A percentile compares a stretch with the other conserved stretches of the same genome.
Evolutionary conservation across 1,139 yeast genomes (phyloP).

Genomic region (Dujonia santamariae): DNA sequence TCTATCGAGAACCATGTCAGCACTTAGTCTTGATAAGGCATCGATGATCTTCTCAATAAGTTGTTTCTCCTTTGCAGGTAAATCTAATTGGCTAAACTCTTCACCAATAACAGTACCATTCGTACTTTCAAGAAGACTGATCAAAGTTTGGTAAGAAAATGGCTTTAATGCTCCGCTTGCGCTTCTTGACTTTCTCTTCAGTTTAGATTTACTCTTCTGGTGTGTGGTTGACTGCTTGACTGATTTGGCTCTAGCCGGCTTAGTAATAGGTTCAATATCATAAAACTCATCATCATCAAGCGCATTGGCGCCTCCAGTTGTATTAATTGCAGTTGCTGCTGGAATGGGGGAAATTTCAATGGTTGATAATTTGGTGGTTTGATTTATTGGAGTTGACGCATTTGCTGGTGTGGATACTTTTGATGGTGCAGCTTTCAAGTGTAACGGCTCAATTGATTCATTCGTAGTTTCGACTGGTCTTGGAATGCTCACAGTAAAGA

Average conservation of each 20-base stretch:
- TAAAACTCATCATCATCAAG: slow-evolving; percentile 31
- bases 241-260: slow-evolving; percentile 33
- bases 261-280: slow-evolving; percentile 37
- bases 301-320: too few relatives aligned
- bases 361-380: too few relatives aligned
- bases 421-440: too few relatives aligned
- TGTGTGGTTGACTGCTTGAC: slow-evolving; percentile 30
- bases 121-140: slow-evolving; percentile 57
- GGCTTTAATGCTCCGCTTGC: slow-evolving; percentile 35
- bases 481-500: neutral
- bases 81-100: slow-evolving; percentile 70
- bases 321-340: too few relatives aligned
- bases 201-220: slow-evolving; percentile 8
- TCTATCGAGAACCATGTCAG: slow-evolving; percentile 85
- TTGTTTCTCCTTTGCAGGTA: slow-evolving; percentile 75
- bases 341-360: too few relatives aligned
- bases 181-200: slow-evolving; percentile 9
- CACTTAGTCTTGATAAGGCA: slow-evolving; percentile 77
- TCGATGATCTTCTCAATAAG: slow-evolving; percentile 82
- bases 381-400: too few relatives aligned
- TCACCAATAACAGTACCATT: slow-evolving; percentile 64
- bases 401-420: too few relatives aligned
- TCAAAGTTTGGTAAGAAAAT: slow-evolving; percentile 56
- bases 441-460: too few relatives aligned
- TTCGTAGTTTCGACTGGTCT: neutral